Evolutionary conservation across 768 basidiomycete species (phyloP), one percentile per base, ranked within the genome.

Genomic region (Pisolithus marmoratus): DNA sequence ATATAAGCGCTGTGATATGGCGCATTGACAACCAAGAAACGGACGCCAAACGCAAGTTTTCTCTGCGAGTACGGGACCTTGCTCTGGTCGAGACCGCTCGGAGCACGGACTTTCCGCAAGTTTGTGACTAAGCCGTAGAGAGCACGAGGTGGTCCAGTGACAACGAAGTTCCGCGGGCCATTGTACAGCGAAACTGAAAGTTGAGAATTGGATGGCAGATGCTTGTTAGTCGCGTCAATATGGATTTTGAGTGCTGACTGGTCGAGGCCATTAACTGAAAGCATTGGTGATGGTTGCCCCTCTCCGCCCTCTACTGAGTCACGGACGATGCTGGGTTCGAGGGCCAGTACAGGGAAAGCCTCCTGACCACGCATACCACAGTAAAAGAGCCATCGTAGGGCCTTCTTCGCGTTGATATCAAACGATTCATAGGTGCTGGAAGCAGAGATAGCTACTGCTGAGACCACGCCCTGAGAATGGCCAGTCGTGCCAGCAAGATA

Each of bases 1-100:
- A 99, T 75, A 70, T 97, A 95, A 19, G 75, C 73, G 69, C 93
- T 94, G 76, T 99, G 96, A 72, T 94, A 99, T 1, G 96, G 96
- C 2, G 94, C 95, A 49, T 84, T 87, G 63, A 99, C 88, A n/a
- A 91, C 87, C 61, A 99, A 74, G 77, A 98, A 99, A 42, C 96
- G 85, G 45, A 89, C 81, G 40, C 83, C 87, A 70, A 99, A 98
- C 5, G 91, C 88, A 6, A 90, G 85, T 71, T 95, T 95, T 60
- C 96, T 82, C 74, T 97, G 93, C 8, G 93, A 95, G 74, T 86
- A 95, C 9, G 94, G 90, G 3, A 82, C 75, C 73, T 96, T 96
- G 79, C 86, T 90, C 70, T 99, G 96, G 60, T 99, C 96, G 31
- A 86, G 75, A 36, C 92, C 92, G 19, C 76, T 76, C 0, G 92